A percentile compares a stretch with the other conserved stretches of the same genome.
phyloP scores from a whole-genome alignment of 345 rosid genomes.

The Isatis tinctoria region DNA sequence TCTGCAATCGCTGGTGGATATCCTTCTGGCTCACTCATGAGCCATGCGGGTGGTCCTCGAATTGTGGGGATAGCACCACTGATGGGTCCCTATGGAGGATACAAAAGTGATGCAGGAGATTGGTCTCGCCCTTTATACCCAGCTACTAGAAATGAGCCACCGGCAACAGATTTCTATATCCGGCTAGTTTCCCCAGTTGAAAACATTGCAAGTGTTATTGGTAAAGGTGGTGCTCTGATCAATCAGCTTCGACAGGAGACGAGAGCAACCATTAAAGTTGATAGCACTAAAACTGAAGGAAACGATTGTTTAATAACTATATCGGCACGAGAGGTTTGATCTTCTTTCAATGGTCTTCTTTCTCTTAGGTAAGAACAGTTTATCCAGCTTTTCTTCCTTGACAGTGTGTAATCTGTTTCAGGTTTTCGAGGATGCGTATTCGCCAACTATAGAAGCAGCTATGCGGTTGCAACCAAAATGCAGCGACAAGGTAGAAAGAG shows the following conservation, averaged over 20 bases:
- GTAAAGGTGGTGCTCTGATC: constrained; percentile 88
- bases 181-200: constrained; percentile 74
- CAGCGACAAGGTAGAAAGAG: constrained; percentile 90
- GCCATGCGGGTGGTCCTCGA: constrained; percentile 55
- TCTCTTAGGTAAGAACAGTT: not conserved
- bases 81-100: constrained; percentile 75
- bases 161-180: constrained; percentile 70
- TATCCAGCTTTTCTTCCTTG: constrained; percentile 5
- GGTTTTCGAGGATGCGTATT: constrained; percentile 78
- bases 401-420: constrained; percentile 25
- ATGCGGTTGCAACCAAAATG: constrained; percentile 86
- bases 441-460: constrained; percentile 90
- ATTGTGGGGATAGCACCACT: constrained; percentile 80
- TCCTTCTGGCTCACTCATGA: constrained; percentile 57
- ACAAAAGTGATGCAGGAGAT: constrained; percentile 70
- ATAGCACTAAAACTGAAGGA: constrained; percentile 76
- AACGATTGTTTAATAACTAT: constrained; percentile 85
- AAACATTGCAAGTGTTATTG: constrained; percentile 89
- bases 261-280: constrained; percentile 82
- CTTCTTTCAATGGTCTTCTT: not conserved
- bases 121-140: constrained; percentile 78
- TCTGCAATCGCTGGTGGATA: constrained; percentile 57
- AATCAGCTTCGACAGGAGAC: constrained; percentile 93
- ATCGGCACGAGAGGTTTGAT: constrained; percentile 83
- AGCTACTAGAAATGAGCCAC: constrained; percentile 76